Evolutionary conservation across 371 early-diverging fungal genomes (phyloP).

Genomic region (Thermomucor indicae-seudaticae): DNA sequence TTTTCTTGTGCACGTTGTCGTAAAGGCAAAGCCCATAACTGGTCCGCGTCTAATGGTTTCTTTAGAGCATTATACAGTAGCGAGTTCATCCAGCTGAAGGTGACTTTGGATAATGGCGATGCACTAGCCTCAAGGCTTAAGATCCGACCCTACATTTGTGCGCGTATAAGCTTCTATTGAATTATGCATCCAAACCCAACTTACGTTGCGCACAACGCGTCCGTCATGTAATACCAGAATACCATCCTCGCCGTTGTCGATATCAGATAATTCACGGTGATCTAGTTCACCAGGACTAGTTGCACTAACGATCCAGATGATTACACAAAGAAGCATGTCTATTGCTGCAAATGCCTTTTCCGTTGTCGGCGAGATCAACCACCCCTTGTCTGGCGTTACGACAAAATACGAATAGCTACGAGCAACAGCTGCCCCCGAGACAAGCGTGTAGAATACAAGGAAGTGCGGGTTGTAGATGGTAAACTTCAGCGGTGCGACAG

Average conservation of each 20-base stretch:
- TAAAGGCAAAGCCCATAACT: conserved; percentile 67
- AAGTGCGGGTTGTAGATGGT: conserved; percentile 52
- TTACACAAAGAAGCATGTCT: conserved; percentile 35
- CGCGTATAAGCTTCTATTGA: neutral
- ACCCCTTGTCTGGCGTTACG: conserved; percentile 17
- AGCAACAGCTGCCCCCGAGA: conserved; percentile 38
- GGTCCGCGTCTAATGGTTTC: conserved; percentile 49
- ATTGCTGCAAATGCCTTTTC: conserved; percentile 37
- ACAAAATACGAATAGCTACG: conserved; percentile 45
- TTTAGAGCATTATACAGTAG: conserved; percentile 57
- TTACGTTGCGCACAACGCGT: conserved; percentile 39
- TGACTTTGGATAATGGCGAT: conserved; percentile 55
- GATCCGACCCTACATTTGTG: conserved; percentile 37
- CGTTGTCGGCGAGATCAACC: conserved; percentile 33
- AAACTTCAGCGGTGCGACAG: conserved; percentile 48
- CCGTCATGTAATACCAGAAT: conserved; percentile 43
- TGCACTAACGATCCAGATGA: conserved; percentile 36
- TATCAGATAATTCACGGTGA: conserved; percentile 37
- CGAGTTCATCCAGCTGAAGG: conserved; percentile 78
- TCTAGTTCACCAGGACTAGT: conserved; percentile 47
- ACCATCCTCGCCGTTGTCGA: conserved; percentile 40
- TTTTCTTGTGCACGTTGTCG: conserved; percentile 41
- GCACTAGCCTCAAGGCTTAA: conserved; percentile 60
- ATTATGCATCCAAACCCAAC: neutral
- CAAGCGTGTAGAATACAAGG: conserved; percentile 42